Percentiles rank a stretch among this genome's conserved stretches.
Conservation (phyloP, 2,329 filamentous ascomycete species). For the Clonostachys sp. region DNA sequence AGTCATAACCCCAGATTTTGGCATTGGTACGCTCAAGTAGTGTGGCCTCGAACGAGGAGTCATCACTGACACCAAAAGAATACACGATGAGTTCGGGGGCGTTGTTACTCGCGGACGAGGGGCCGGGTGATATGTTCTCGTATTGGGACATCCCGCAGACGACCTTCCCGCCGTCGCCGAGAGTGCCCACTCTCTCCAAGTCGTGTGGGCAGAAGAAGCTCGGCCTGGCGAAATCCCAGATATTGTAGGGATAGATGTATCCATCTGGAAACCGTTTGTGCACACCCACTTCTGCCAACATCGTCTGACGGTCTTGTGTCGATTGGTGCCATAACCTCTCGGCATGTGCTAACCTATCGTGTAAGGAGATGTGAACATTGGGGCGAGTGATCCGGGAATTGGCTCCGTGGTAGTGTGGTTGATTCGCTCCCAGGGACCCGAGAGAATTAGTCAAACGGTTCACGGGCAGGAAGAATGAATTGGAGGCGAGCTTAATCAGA, state of each 20-base stretch:
- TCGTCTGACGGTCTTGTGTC: not conserved
- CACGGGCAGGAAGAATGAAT: no score
- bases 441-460: no score
- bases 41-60: conserved; percentile 30
- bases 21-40: conserved; percentile 29
- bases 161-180: conserved; percentile 37
- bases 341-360: not conserved
- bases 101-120: not conserved
- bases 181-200: conserved; percentile 27
- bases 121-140: conserved; percentile 9
- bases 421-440: no score
- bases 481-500: no score
- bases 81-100: conserved; percentile 16
- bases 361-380: no score
- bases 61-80: conserved; percentile 27
- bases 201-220: conserved; percentile 32
- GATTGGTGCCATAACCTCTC: not conserved
- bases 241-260: conserved; percentile 17
- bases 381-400: no score
- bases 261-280: not conserved
- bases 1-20: conserved; percentile 32
- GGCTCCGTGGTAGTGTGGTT: no score
- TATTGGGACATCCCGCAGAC: conserved; percentile 33
- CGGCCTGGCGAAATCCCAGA: conserved; percentile 33
- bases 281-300: not conserved